Evolutionary conservation across 164 flowering plant species (phyloP).

Genomic region (Stephania yunnanensis): DNA sequence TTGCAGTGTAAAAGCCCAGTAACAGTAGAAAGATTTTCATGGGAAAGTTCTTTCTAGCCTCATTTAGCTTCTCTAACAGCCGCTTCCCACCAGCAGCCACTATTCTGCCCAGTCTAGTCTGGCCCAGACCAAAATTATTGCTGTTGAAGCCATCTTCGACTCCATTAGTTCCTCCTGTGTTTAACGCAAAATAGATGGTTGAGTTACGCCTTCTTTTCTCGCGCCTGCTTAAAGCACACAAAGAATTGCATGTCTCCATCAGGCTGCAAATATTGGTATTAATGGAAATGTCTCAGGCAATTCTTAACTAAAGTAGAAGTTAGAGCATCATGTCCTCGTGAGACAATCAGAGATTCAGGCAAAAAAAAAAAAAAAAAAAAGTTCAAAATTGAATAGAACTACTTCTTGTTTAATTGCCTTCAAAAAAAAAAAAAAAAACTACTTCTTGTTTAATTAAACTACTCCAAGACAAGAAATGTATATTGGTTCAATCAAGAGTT

Average conservation of each 20-base stretch:
- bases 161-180: slow-evolving; percentile 54
- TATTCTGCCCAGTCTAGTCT: slow-evolving; percentile 79
- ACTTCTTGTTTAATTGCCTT: too few species aligned
- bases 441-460: too few species aligned
- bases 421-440: too few species aligned
- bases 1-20: slow-evolving; percentile 92
- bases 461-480: too few species aligned
- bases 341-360: too few species aligned
- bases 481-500: too few species aligned
- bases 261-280: neutral
- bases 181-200: slow-evolving; percentile 55
- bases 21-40: slow-evolving; percentile 83
- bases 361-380: too few species aligned
- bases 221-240: slow-evolving; percentile 24
- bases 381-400: too few species aligned
- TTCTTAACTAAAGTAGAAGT: too few species aligned
- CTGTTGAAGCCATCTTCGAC: slow-evolving; percentile 39
- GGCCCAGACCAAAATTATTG: slow-evolving; percentile 42
- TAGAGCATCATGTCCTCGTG: too few species aligned
- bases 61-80: slow-evolving; percentile 66
- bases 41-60: slow-evolving; percentile 79
- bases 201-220: slow-evolving; percentile 31
- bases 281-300: neutral
- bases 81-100: slow-evolving; percentile 67
- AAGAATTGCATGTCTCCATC: neutral